Evolutionary conservation across 495 filamentous ascomycete genomes (phyloP).

Genomic region (Xylaria intraflava): DNA sequence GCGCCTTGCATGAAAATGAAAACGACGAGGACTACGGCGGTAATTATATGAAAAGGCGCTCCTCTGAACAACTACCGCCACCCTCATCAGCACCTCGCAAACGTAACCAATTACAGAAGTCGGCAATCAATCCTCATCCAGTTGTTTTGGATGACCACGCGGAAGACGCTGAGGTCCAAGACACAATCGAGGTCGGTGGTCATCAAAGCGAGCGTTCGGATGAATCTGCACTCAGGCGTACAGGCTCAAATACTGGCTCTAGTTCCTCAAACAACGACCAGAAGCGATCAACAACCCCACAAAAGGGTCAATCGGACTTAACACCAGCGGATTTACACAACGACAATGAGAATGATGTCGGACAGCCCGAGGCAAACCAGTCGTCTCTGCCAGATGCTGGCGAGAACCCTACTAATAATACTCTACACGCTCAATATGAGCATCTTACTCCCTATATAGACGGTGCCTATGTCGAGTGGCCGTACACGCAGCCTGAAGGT

Average conservation of each 20-base stretch:
- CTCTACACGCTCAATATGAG: conserved; percentile 1
- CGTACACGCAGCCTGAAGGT: conserved; percentile 9
- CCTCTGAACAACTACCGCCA: conserved; percentile 24
- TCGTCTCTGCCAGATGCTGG: not conserved
- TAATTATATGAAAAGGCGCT: conserved; percentile 23
- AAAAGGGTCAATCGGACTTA: not conserved
- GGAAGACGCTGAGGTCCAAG: conserved; percentile 40
- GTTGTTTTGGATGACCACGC: conserved; percentile 25
- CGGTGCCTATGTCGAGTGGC: conserved; percentile 15
- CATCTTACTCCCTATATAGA: conserved; percentile 28
- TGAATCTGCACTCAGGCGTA: conserved; percentile 13
- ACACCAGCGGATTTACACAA: not conserved
- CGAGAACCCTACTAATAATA: not conserved
- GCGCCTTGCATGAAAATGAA: conserved; percentile 16
- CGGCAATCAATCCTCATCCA: conserved; percentile 20
- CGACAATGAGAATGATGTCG: not conserved
- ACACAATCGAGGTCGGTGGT: conserved; percentile 44
- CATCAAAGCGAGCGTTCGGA: conserved; percentile 24
- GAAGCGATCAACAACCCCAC: conserved; percentile 5
- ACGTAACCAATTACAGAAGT: conserved; percentile 29
- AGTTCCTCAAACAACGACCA: conserved; percentile 10
- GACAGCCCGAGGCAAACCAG: not conserved
- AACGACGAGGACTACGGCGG: conserved; percentile 22
- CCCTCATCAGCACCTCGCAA: conserved; percentile 23
- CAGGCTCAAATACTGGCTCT: conserved; percentile 15